Evolutionary conservation across 2,329 filamentous ascomycete genomes (phyloP).

Genomic region (Sclerotiophoma versabilis): DNA sequence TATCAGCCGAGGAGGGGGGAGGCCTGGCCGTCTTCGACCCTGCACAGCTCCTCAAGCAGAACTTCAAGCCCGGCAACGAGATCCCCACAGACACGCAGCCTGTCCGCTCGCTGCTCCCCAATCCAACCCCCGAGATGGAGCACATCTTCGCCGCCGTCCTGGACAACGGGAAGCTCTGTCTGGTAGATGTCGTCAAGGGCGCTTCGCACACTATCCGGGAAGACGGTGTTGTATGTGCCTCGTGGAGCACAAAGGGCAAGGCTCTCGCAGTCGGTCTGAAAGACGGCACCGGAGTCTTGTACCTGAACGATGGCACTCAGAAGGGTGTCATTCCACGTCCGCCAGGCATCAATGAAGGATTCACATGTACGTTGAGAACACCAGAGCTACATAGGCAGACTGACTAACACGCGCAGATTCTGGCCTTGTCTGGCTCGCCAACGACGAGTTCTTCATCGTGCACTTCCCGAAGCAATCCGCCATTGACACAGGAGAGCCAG

Average conservation of each 20-base stretch:
- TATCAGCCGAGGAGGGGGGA: constrained; percentile 81
- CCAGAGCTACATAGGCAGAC: background rate
- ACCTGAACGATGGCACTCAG: constrained; percentile 79
- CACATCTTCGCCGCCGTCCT: constrained; percentile 84
- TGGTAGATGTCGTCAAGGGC: constrained; percentile 78
- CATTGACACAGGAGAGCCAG: constrained; percentile 53
- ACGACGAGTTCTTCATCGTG: constrained; percentile 80
- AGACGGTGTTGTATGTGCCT: constrained; percentile 78
- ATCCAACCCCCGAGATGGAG: constrained; percentile 76
- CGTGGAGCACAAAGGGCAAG: constrained; percentile 94
- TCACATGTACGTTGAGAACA: constrained; percentile 66
- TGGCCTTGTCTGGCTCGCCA: constrained; percentile 86
- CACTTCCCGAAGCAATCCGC: constrained; percentile 60
- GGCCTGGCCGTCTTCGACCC: constrained; percentile 82
- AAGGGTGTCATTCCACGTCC: constrained; percentile 84
- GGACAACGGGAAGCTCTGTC: constrained; percentile 77
- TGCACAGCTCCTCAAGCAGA: constrained; percentile 70
- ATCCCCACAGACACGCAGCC: constrained; percentile 77
- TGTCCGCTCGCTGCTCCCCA: constrained; percentile 78
- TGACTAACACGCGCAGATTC: constrained; percentile 64
- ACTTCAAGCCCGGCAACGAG: constrained; percentile 71
- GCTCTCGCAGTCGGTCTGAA: constrained; percentile 86
- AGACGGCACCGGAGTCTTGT: constrained; percentile 80
- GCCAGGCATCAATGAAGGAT: constrained; percentile 67
- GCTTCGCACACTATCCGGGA: constrained; percentile 63